Conservation (phyloP, 257 asterid species). For the Petunia secreta region DNA sequence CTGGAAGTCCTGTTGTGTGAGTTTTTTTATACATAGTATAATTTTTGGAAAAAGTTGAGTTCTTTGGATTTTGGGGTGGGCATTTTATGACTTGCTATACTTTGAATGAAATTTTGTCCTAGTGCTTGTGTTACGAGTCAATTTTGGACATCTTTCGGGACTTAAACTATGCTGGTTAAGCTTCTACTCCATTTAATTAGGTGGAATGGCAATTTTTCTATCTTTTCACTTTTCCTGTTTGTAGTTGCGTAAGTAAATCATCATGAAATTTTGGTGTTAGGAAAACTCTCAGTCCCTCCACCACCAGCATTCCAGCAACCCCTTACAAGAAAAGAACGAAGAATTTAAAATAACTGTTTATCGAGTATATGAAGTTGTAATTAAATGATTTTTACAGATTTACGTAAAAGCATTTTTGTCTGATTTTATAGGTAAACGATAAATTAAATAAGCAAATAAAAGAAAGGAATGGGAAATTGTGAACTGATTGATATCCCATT, state of each 20-base stretch:
- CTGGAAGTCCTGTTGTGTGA: conserved; percentile 21
- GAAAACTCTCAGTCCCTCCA: not conserved
- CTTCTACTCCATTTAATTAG: not conserved
- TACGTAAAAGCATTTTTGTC: no score
- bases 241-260: not conserved
- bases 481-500: no score
- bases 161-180: not conserved
- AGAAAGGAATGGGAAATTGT: no score
- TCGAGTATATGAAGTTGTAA: no score
- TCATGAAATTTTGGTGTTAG: no score
- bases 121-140: not conserved
- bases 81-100: not conserved
- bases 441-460: no score
- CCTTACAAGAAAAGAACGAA: no score
- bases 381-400: no score
- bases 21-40: not conserved
- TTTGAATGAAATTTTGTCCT: not conserved
- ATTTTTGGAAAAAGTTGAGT: no score
- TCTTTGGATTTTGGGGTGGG: not conserved
- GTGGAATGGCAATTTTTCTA: not conserved
- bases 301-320: no score
- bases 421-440: no score
- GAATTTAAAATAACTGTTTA: no score
- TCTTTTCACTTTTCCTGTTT: not conserved
- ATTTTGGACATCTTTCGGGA: not conserved